These are phyloP conservation scores for Botryotinia globosa DNA, from an alignment of 2,329 filamentous ascomycete genomes.

Conservation along the genomic window DNA sequence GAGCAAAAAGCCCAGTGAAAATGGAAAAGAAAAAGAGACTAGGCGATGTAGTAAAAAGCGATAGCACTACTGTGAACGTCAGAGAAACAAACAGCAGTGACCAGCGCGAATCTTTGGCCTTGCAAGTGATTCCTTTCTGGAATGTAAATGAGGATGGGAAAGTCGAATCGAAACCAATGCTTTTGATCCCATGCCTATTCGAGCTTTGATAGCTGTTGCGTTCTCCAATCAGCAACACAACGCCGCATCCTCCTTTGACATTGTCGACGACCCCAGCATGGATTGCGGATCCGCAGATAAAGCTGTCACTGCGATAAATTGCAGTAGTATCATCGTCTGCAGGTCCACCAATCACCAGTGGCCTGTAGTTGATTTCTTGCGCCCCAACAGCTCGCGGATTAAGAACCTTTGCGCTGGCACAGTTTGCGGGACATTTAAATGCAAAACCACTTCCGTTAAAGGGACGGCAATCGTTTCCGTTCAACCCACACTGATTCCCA, in stretches of 20 bases:
- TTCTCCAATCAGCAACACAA: conserved; percentile 70
- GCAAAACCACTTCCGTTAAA: conserved; percentile 68
- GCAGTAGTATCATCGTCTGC: conserved; percentile 45
- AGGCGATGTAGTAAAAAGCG: conserved; percentile 77
- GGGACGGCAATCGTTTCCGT: conserved; percentile 72
- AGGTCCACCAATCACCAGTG: conserved; percentile 68
- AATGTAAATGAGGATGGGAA: conserved; percentile 89
- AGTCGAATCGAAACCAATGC: conserved; percentile 77
- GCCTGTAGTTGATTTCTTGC: conserved; percentile 60
- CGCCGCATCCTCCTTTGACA: conserved; percentile 73
- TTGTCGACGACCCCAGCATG: conserved; percentile 77
- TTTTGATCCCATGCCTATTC: conserved; percentile 70
- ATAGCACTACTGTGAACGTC: conserved; percentile 72
- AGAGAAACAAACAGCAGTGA: conserved; percentile 76
- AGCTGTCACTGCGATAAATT: conserved; percentile 84
- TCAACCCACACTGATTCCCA: conserved; percentile 69
- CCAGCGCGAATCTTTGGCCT: conserved; percentile 79
- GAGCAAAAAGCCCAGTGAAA: conserved; percentile 82
- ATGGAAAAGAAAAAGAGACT: conserved; percentile 79
- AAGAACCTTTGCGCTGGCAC: conserved; percentile 60
- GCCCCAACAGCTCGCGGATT: conserved; percentile 75
- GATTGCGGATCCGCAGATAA: conserved; percentile 80
- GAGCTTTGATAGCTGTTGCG: conserved; percentile 61
- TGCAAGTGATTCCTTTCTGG: conserved; percentile 60
- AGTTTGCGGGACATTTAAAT: conserved; percentile 74